Base-by-base conservation (phyloP, 345 rosid genomes). In the Orychophragmus violaceus region DNA sequence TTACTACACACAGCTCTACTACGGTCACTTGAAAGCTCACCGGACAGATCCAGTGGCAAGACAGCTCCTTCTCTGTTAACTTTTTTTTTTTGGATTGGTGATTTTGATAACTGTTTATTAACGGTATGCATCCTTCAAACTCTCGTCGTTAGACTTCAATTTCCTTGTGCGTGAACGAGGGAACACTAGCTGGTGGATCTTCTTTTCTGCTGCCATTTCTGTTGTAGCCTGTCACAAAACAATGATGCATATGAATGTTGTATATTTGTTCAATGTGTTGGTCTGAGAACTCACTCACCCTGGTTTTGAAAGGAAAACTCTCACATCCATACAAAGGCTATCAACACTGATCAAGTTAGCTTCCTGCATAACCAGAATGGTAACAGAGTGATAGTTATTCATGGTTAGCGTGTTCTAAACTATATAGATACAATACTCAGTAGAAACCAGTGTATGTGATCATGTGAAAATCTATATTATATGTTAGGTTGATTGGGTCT, bases 321-420 rank as follows among this genome's bases (percentile, higher is more conserved):
- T 80, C 6, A 92, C 98, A 78, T 92, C 96, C 76, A 92, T 68
- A 44, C 98, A 96, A 11, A 92, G 89, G 72, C 95, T 89, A 79
- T 92, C 96, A 46, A 92, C 83, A 61, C 91, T 93, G 49, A 89
- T 82, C 82, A 89, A 59, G 62, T 81, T 79, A 12, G 90, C 96
- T 68, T 79, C 80, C 98, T 92, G 45, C 41, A 61, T 3, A 62
- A 45, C n/a, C n/a, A n/a, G n/a, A n/a, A n/a, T n/a, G n/a, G n/a
- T n/a, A n/a, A n/a, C n/a, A n/a, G n/a, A n/a, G n/a, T n/a, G n/a
- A n/a, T n/a, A n/a, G n/a, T n/a, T n/a, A n/a, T n/a, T n/a, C n/a
- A n/a, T n/a, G n/a, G n/a, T n/a, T n/a, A n/a, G n/a, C n/a, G n/a
- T n/a, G n/a, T n/a, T n/a, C n/a, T n/a, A n/a, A n/a, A n/a, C n/a